phyloP scores from a whole-genome alignment of 2,329 filamentous ascomycete species.

The Juglanconis oblonga region DNA sequence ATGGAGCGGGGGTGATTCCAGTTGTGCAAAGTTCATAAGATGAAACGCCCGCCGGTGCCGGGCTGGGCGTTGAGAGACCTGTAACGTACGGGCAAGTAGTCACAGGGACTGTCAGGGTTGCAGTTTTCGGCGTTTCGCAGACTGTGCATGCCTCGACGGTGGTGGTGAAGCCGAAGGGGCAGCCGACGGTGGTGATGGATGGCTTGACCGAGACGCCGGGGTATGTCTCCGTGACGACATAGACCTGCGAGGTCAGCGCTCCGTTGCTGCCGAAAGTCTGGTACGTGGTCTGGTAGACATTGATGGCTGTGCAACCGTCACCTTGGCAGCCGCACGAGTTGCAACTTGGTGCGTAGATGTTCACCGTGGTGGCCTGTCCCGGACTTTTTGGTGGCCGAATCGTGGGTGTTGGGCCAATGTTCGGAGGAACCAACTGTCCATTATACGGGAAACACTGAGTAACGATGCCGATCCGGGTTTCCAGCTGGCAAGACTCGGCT shows the following conservation, averaged over 20 bases:
- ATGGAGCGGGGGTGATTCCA: background rate
- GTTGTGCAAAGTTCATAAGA: background rate
- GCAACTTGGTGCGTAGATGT: slow-evolving; percentile 3
- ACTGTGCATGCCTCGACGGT: background rate
- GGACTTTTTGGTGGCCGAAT: background rate
- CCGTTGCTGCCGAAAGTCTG: background rate
- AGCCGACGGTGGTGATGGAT: background rate
- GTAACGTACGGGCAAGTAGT: slow-evolving; percentile 7
- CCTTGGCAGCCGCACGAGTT: slow-evolving; percentile 7
- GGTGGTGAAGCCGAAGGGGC: slow-evolving; percentile 4
- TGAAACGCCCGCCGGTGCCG: background rate
- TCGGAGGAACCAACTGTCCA: background rate
- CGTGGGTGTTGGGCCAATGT: background rate
- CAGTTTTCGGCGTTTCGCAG: background rate
- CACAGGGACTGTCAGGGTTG: background rate
- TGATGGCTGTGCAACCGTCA: background rate
- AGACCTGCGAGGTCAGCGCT: background rate
- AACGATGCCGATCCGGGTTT: background rate
- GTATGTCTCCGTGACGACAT: slow-evolving; percentile 1
- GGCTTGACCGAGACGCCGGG: background rate
- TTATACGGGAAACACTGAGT: background rate
- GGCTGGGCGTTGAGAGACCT: background rate
- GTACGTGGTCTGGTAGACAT: slow-evolving; percentile 1
- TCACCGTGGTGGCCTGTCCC: background rate
- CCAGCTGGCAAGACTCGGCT: background rate